phyloP scores from a whole-genome alignment of 1,139 yeast species.

The Geotrichum histeridarum region DNA sequence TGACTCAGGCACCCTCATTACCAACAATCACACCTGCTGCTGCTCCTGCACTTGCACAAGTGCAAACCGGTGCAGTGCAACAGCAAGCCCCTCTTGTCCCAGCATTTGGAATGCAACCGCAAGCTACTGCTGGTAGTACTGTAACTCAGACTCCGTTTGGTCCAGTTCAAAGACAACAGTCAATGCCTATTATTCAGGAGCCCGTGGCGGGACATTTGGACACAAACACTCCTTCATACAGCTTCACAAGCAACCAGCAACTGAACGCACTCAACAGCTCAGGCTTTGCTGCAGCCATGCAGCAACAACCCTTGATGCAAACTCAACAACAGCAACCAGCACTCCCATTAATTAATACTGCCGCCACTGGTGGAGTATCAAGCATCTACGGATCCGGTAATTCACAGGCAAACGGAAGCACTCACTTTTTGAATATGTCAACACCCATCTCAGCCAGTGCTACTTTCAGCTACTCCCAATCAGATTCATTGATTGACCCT shows the following conservation, averaged over 20 bases:
- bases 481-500: constrained; percentile 6
- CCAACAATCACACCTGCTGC: background rate
- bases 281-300: background rate
- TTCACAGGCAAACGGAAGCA: constrained; percentile 2
- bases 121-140: background rate
- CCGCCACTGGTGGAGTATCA: background rate
- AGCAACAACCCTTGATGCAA: background rate
- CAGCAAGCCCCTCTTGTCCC: background rate
- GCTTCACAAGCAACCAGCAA: background rate
- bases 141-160: constrained; percentile 5
- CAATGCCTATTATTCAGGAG: constrained; percentile 7
- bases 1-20: background rate
- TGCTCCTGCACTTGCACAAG: background rate
- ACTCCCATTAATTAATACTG: background rate
- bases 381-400: background rate
- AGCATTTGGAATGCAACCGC: background rate
- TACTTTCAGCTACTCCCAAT: background rate
- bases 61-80: background rate
- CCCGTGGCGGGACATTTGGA: constrained; percentile 2
- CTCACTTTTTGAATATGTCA: constrained; percentile 3
- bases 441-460: background rate
- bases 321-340: background rate
- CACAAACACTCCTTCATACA: background rate
- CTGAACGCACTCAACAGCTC: background rate
- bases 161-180: constrained; percentile 8